Percentiles rank a stretch among this genome's conserved stretches.
phyloP scores from a whole-genome alignment of 164 flowering plant genomes.

The Aristolochia contorta region DNA sequence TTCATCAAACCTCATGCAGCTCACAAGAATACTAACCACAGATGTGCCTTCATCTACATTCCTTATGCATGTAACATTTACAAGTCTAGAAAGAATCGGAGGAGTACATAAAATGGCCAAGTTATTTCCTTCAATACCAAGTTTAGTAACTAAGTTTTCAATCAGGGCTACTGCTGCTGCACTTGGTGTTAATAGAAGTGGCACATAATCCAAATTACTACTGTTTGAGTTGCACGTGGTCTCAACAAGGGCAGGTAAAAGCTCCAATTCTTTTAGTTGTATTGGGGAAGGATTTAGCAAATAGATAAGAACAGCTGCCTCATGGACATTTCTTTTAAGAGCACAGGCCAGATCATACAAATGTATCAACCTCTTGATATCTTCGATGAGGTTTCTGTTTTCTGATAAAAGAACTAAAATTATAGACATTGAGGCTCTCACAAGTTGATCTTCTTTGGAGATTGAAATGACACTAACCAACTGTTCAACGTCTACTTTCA shows the following conservation, averaged over 20 bases:
- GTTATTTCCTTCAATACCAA: slow-evolving; percentile 47
- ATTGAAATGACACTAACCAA: slow-evolving; percentile 44
- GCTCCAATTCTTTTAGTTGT: slow-evolving; percentile 51
- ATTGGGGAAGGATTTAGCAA: slow-evolving; percentile 56
- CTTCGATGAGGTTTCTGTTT: slow-evolving; percentile 37
- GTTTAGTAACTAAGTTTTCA: slow-evolving; percentile 55
- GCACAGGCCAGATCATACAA: slow-evolving; percentile 50
- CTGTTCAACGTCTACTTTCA: slow-evolving; percentile 44
- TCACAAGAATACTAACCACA: slow-evolving; percentile 46
- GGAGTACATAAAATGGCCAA: slow-evolving; percentile 52
- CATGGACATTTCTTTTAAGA: slow-evolving; percentile 52
- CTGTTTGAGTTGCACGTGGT: slow-evolving; percentile 39
- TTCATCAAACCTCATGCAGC: slow-evolving; percentile 66
- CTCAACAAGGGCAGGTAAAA: slow-evolving; percentile 52
- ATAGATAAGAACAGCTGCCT: slow-evolving; percentile 61
- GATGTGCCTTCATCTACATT: slow-evolving; percentile 38
- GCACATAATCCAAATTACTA: slow-evolving; percentile 11
- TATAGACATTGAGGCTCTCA: slow-evolving; percentile 50
- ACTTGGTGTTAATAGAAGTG: slow-evolving; percentile 42
- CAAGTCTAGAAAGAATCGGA: slow-evolving; percentile 37
- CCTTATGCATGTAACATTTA: slow-evolving; percentile 25
- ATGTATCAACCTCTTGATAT: slow-evolving; percentile 43
- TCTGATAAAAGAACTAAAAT: slow-evolving; percentile 32
- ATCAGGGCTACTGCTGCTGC: slow-evolving; percentile 67
- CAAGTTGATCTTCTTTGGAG: slow-evolving; percentile 43